These are phyloP conservation scores for Cucurbita argyrosperma DNA, from an alignment of 306 rosid genomes.

Conservation along the genomic window DNA sequence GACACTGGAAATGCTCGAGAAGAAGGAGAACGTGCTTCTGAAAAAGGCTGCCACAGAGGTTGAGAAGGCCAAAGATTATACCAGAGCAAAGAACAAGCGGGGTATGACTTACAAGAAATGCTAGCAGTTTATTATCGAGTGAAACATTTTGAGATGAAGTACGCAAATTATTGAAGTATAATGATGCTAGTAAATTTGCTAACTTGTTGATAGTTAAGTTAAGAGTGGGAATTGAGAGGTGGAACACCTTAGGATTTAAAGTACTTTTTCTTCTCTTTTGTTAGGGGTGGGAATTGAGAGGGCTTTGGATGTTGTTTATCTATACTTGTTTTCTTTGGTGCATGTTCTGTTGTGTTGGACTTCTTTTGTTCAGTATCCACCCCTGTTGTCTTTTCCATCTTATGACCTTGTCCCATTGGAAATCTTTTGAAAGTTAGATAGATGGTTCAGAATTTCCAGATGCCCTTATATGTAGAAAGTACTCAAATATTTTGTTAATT, in stretches of 20 bases:
- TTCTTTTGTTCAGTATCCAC: too few relatives aligned
- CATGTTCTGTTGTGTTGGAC: background rate
- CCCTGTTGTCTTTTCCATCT: background rate
- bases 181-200: background rate
- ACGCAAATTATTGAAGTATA: background rate
- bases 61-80: slow-evolving; percentile 83
- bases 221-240: background rate
- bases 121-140: background rate
- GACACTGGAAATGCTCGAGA: slow-evolving; percentile 99
- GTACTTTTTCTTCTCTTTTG: background rate
- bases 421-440: background rate
- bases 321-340: background rate
- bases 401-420: background rate
- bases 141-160: background rate
- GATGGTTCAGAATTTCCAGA: background rate
- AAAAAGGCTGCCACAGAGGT: slow-evolving; percentile 73
- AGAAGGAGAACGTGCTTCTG: slow-evolving; percentile 87
- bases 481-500: background rate
- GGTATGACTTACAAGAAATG: slow-evolving; percentile 24
- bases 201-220: background rate
- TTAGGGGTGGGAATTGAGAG: background rate
- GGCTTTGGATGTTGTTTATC: background rate
- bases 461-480: background rate
- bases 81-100: slow-evolving; percentile 70
- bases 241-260: background rate